These are phyloP conservation scores for Thelonectria olida DNA, from an alignment of 2,329 filamentous ascomycete species.

Conservation along the genomic window DNA sequence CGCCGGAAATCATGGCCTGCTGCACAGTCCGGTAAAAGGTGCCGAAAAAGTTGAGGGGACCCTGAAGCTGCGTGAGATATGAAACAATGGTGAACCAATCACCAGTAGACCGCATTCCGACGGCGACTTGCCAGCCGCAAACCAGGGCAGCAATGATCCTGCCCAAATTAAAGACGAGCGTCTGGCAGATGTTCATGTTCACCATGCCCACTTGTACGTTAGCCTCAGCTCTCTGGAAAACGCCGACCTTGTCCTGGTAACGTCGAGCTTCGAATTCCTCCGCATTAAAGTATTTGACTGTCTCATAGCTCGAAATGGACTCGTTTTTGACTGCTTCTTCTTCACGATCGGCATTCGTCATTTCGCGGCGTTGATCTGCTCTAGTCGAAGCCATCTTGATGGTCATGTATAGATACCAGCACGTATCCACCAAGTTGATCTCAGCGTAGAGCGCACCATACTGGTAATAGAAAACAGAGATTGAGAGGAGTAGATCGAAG, in stretches of 20 bases:
- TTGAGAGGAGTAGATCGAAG: slow-evolving; percentile 85
- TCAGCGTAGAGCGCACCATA: slow-evolving; percentile 81
- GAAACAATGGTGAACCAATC: slow-evolving; percentile 79
- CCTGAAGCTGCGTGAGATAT: slow-evolving; percentile 83
- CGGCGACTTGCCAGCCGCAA: slow-evolving; percentile 79
- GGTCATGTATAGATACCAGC: slow-evolving; percentile 96
- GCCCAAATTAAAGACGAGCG: slow-evolving; percentile 81
- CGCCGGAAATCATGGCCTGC: slow-evolving; percentile 96
- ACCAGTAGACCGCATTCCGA: slow-evolving; percentile 70
- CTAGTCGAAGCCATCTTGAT: slow-evolving; percentile 95
- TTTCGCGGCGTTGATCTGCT: slow-evolving; percentile 88
- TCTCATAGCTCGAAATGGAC: slow-evolving; percentile 98
- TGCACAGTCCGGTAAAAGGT: slow-evolving; percentile 97
- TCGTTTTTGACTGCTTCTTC: slow-evolving; percentile 99
- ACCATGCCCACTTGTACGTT: slow-evolving; percentile 80
- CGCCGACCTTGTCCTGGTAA: slow-evolving; percentile 74
- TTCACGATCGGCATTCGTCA: slow-evolving; percentile 94
- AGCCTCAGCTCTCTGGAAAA: slow-evolving; percentile 79
- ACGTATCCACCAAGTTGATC: slow-evolving; percentile 88
- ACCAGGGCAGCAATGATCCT: slow-evolving; percentile 77
- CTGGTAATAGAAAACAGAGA: slow-evolving; percentile 75
- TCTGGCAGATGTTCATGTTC: slow-evolving; percentile 83
- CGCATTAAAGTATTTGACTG: slow-evolving; percentile 90
- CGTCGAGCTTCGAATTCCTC: slow-evolving; percentile 81
- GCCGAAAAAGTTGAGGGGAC: slow-evolving; percentile 86